A percentile compares a stretch with the other conserved stretches of the same genome.
Evolutionary conservation across 805 yeast genomes (phyloP).

Genomic region (Ogataea trehalophila): DNA sequence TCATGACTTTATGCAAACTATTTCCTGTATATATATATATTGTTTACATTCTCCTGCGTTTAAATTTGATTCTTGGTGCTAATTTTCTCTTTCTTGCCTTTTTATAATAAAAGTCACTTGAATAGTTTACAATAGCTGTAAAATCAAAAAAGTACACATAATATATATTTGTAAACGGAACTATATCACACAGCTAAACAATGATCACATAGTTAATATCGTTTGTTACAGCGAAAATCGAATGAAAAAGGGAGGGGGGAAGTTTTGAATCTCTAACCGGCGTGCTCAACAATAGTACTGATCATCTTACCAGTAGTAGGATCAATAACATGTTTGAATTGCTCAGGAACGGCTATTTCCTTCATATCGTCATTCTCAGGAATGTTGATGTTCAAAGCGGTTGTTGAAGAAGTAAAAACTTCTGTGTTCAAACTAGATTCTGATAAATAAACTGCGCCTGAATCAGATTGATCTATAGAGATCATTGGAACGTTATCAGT

Average conservation of each 20-base stretch:
- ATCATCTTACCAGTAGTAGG: constrained; percentile 52
- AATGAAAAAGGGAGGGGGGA: background rate
- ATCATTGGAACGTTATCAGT: constrained; percentile 79
- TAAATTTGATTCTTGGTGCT: background rate
- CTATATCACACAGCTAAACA: background rate
- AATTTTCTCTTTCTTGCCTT: background rate
- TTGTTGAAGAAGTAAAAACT: constrained; percentile 77
- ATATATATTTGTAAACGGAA: background rate
- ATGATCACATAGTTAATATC: no score
- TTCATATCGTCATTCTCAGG: constrained; percentile 74
- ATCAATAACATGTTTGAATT: constrained; percentile 65
- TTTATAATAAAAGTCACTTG: background rate
- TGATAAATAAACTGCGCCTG: constrained; percentile 75
- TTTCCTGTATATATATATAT: background rate
- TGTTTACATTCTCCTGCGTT: background rate
- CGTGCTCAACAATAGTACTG: constrained; percentile 76
- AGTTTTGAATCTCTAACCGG: constrained; percentile 43
- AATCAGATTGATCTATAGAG: constrained; percentile 83
- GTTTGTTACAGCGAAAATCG: background rate
- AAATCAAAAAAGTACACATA: background rate
- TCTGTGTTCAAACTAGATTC: constrained; percentile 69
- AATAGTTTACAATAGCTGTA: background rate
- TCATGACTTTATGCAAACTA: background rate
- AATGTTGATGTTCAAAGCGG: constrained; percentile 79
- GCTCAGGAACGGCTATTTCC: constrained; percentile 89